Evolutionary conservation across 257 asterid genomes (phyloP).

Genomic region (Petunia axillaris): DNA sequence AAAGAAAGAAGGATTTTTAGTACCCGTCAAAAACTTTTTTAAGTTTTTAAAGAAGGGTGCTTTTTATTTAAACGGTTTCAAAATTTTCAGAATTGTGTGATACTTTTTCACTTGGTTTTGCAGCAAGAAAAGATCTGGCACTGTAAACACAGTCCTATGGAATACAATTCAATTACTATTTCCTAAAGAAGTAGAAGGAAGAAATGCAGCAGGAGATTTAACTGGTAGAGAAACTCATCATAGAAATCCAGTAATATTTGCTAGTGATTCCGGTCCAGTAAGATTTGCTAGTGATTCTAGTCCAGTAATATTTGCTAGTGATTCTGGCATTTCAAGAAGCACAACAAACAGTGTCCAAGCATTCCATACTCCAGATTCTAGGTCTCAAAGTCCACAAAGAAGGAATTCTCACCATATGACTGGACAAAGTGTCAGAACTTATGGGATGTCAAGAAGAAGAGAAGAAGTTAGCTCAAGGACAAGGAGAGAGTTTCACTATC

Average conservation of each 20-base stretch:
- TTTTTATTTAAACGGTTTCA: too few species aligned
- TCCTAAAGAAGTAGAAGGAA: conserved; percentile 81
- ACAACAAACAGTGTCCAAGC: conserved; percentile 38
- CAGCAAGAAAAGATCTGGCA: conserved; percentile 82
- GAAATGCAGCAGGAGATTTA: conserved; percentile 47
- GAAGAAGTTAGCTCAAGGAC: conserved; percentile 12
- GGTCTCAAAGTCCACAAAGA: conserved; percentile 34
- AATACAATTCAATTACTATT: conserved; percentile 86
- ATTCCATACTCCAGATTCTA: conserved; percentile 45
- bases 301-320: not conserved
- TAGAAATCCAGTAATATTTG: conserved; percentile 33
- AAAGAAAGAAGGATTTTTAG: too few species aligned
- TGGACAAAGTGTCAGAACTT: conserved; percentile 35
- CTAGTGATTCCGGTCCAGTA: not conserved
- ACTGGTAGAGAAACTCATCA: conserved; percentile 30
- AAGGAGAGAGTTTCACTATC: conserved; percentile 38
- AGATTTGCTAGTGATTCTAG: not conserved
- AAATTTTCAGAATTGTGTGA: not conserved
- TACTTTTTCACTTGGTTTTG: not conserved
- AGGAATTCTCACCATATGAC: conserved; percentile 33
- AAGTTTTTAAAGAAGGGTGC: too few species aligned
- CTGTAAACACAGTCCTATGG: conserved; percentile 91
- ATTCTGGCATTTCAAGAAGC: conserved; percentile 30
- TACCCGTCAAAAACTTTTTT: too few species aligned
- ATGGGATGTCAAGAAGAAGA: conserved; percentile 33